phyloP scores from a whole-genome alignment of 2,329 filamentous ascomycete species.

The Nothopassalora personata region DNA sequence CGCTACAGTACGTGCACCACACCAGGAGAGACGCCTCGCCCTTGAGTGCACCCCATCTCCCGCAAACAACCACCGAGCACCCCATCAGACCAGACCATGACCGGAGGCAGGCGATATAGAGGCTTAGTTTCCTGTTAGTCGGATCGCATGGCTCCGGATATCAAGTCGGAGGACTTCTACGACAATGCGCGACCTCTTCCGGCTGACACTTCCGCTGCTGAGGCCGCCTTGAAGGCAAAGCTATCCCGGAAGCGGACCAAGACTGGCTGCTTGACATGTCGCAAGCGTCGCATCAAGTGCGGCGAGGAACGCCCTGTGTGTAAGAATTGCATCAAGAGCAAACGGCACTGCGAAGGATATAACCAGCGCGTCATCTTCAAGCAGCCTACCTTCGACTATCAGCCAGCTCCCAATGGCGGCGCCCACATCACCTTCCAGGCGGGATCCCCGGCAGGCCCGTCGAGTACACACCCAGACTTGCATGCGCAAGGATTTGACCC shows the following conservation, averaged over 20 bases:
- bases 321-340: constrained; percentile 81
- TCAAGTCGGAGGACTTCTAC: constrained; percentile 6
- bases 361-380: constrained; percentile 78
- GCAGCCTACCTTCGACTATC: constrained; percentile 58
- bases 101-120: constrained; percentile 6
- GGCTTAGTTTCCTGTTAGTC: not conserved
- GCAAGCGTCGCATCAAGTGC: constrained; percentile 93
- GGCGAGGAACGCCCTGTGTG: constrained; percentile 82
- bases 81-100: constrained; percentile 4
- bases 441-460: constrained; percentile 9
- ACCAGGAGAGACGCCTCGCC: not conserved
- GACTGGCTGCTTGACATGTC: constrained; percentile 88
- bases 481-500: constrained; percentile 5
- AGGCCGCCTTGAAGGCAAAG: constrained; percentile 28
- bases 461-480: not conserved
- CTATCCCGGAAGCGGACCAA: constrained; percentile 65
- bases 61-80: not conserved
- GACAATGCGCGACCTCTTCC: constrained; percentile 3
- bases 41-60: not conserved
- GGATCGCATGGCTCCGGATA: constrained; percentile 8
- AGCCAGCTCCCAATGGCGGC: constrained; percentile 41
- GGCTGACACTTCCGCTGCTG: constrained; percentile 25
- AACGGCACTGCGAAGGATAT: constrained; percentile 77
- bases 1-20: not conserved
- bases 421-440: constrained; percentile 35